A percentile compares a stretch with the other conserved stretches of the same genome.
Conservation (phyloP, 2,329 filamentous ascomycete genomes). For the Aspergillus fischeri region DNA sequence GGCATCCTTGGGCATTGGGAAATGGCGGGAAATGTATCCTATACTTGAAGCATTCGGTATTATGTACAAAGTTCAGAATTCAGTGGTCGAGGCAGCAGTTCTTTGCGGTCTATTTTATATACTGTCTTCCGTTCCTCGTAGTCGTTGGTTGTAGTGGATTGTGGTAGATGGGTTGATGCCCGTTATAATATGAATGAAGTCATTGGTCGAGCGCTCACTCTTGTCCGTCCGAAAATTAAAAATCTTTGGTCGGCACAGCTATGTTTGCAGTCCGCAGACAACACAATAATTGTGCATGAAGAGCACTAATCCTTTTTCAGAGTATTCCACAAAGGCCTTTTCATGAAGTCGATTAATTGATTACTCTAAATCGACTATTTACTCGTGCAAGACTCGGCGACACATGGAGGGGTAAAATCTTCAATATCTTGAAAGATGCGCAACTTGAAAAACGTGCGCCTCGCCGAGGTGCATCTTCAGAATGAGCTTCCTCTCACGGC, state of each 20-base stretch:
- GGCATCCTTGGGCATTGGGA: conserved; percentile 16
- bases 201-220: conserved; percentile 34
- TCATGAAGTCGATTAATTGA: neutral
- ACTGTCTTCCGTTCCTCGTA: neutral
- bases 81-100: conserved; percentile 19
- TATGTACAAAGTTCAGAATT: conserved; percentile 40
- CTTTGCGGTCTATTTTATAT: neutral
- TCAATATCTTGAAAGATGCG: conserved; percentile 59
- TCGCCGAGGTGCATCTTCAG: conserved; percentile 60
- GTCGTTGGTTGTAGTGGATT: conserved; percentile 10
- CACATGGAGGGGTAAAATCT: conserved; percentile 36
- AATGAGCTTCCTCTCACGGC: conserved; percentile 64
- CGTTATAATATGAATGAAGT: conserved; percentile 38
- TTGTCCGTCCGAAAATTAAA: conserved; percentile 35
- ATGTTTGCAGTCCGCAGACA: conserved; percentile 13
- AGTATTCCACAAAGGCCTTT: neutral
- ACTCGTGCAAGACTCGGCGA: conserved; percentile 14
- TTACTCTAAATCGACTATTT: conserved; percentile 3
- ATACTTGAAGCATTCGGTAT: conserved; percentile 25
- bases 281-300: conserved; percentile 6
- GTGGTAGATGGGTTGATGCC: conserved; percentile 18
- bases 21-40: conserved; percentile 19
- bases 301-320: neutral
- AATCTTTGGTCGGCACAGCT: conserved; percentile 28
- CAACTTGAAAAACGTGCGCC: conserved; percentile 76